phyloP scores from a whole-genome alignment of 257 asterid species.

The Rubia yunnanensis region DNA sequence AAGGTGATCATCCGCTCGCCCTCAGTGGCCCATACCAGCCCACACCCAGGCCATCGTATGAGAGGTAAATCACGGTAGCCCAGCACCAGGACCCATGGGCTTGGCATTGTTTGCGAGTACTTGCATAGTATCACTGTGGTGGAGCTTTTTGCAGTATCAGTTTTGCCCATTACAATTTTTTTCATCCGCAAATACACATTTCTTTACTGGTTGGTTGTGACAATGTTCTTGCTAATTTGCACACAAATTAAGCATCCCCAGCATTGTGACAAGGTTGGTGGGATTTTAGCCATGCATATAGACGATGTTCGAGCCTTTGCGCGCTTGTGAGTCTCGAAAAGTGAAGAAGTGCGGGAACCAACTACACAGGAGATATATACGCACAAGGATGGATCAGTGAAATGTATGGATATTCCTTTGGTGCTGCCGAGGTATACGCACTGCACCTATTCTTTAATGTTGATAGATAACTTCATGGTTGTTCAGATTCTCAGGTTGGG shows the following conservation, averaged over 20 bases:
- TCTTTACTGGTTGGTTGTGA: slow-evolving; percentile 72
- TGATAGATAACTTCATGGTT: slow-evolving; percentile 9
- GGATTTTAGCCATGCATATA: slow-evolving; percentile 91
- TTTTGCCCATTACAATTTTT: too few species aligned
- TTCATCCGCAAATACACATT: slow-evolving; percentile 1
- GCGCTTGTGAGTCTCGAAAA: slow-evolving; percentile 82
- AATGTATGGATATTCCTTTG: slow-evolving; percentile 98
- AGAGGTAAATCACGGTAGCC: too few species aligned
- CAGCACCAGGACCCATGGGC: too few species aligned
- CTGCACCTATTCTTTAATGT: not conserved
- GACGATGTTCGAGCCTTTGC: slow-evolving; percentile 95
- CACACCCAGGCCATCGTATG: too few species aligned
- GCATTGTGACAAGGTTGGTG: slow-evolving; percentile 92
- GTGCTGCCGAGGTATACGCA: slow-evolving; percentile 77
- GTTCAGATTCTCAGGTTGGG: slow-evolving; percentile 63
- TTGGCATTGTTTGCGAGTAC: too few species aligned
- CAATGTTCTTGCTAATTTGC: slow-evolving; percentile 74
- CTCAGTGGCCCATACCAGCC: too few species aligned
- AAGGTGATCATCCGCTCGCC: too few species aligned
- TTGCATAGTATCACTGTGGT: too few species aligned
- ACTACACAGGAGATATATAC: slow-evolving; percentile 91
- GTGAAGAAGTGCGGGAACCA: slow-evolving; percentile 80
- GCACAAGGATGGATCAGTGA: slow-evolving; percentile 95
- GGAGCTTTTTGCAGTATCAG: too few species aligned
- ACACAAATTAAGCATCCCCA: slow-evolving; percentile 85